Percentiles rank a stretch among this genome's conserved stretches.
phyloP scores from a whole-genome alignment of 495 filamentous ascomycete genomes.

The Delitschia confertaspora region DNA sequence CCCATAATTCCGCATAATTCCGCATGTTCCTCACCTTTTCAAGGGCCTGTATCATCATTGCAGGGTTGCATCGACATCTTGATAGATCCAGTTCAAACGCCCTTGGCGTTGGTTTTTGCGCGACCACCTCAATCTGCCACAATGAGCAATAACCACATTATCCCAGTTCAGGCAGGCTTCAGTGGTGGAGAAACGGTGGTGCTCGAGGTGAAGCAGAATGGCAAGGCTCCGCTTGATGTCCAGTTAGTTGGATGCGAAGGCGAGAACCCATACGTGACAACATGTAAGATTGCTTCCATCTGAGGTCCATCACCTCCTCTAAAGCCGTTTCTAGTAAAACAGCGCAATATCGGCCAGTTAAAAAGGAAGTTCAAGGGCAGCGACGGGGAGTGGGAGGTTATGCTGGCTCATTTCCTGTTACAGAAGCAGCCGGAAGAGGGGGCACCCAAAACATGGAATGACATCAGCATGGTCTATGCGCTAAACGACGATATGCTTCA shows the following conservation, averaged over 20 bases:
- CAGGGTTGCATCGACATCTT: constrained; percentile 17
- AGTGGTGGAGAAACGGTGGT: constrained; percentile 10
- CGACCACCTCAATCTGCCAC: constrained; percentile 4
- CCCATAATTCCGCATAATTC: too few species aligned
- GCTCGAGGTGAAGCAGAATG: constrained; percentile 21
- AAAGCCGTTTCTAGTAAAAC: constrained; percentile 15
- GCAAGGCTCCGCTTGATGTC: constrained; percentile 21
- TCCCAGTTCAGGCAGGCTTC: constrained; percentile 15
- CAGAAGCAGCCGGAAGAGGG: constrained; percentile 20
- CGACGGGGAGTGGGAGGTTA: constrained; percentile 49
- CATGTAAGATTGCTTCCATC: constrained; percentile 23
- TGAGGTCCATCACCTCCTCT: constrained; percentile 11
- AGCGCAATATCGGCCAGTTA: constrained; percentile 18
- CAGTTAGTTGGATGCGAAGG: constrained; percentile 21
- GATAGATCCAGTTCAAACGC: background rate
- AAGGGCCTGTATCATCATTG: constrained; percentile 15
- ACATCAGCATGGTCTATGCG: constrained; percentile 31
- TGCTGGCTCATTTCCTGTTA: constrained; percentile 38
- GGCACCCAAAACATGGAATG: constrained; percentile 18
- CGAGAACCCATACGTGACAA: constrained; percentile 18
- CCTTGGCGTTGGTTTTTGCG: constrained; percentile 9
- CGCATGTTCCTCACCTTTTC: constrained; percentile 12
- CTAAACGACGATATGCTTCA: constrained; percentile 10
- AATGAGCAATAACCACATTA: constrained; percentile 14
- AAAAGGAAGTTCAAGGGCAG: constrained; percentile 33